Evolutionary conservation across 2,329 filamentous ascomycete genomes (phyloP), one percentile per base, ranked within the genome.

Genomic region (Thermomyces lanuginosus): DNA sequence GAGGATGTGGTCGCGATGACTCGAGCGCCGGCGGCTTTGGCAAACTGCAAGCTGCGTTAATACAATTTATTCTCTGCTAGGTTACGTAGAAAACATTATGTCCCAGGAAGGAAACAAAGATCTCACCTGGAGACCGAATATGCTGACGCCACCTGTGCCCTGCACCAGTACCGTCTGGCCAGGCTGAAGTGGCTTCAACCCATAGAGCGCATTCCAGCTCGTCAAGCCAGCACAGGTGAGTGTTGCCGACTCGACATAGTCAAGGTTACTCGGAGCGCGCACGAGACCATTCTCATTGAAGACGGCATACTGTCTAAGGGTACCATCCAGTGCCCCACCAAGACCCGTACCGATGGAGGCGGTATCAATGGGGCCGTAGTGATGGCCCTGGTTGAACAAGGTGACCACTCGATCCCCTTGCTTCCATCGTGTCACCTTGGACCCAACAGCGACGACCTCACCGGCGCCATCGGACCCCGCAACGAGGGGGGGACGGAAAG

Each of bases 221-320:
- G 72, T 77, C 22, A 76, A 40, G 2, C 55, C 70, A 2, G 72
- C 70, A 39, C 72, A 75, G 1, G 63, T 46, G 1, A 76, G 54
- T 0, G 70, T 69, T 13, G 63, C 60, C 1, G 64, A 60, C 45
- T 76, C 69, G 19, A 57, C 31, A 26, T 58, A 50, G 35, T 44
- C 60, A 16, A 76, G 57, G 37, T 64, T 65, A 11, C 42, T 45
- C 1, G 80, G 79, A 29, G 66, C 59, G 24, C 53, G 55, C 9
- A 82, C 73, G 3, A 86, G 59, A 2, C 76, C 76, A 12, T 48
- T 63, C 55, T 82, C 72, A 32, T 68, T 60, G 45, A 78, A 82
- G 8, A 69, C 65, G 32, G 58, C 76, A 36, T 76, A 71, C 39
- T 75, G 61, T 21, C 76, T 66, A 10, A 20, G 18, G 10, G 10